Evolutionary conservation across 2,329 filamentous ascomycete genomes (phyloP).

Genomic region (Cadophora malorum): DNA sequence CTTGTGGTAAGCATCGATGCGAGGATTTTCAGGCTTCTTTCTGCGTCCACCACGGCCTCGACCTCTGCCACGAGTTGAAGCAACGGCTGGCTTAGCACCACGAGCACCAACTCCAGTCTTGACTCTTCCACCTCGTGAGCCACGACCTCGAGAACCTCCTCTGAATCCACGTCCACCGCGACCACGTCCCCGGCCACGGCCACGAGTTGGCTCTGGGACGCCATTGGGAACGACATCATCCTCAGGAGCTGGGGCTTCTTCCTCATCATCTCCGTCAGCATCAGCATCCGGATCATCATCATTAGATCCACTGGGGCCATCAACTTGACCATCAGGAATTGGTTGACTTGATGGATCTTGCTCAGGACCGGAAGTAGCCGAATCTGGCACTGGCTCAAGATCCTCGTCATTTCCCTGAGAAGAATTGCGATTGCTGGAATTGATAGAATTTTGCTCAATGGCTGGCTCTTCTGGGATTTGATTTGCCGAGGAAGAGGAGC

Average conservation of each 20-base stretch:
- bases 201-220: slow-evolving; percentile 22
- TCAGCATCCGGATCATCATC: slow-evolving; percentile 15
- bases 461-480: slow-evolving; percentile 7
- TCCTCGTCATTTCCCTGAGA: slow-evolving; percentile 7
- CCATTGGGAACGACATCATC: slow-evolving; percentile 17
- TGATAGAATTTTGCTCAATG: background rate
- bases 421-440: slow-evolving; percentile 1
- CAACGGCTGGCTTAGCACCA: slow-evolving; percentile 14
- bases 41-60: slow-evolving; percentile 37
- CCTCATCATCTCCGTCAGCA: slow-evolving; percentile 8
- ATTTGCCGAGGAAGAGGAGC: slow-evolving; percentile 16
- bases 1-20: slow-evolving; percentile 42
- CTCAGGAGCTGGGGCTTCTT: slow-evolving; percentile 8
- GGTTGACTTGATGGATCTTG: slow-evolving; percentile 17
- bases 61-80: slow-evolving; percentile 30
- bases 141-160: slow-evolving; percentile 30
- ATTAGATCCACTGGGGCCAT: slow-evolving; percentile 27
- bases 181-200: slow-evolving; percentile 38
- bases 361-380: slow-evolving; percentile 21
- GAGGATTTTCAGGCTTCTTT: slow-evolving; percentile 40
- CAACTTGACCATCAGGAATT: slow-evolving; percentile 26
- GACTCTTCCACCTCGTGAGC: slow-evolving; percentile 32
- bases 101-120: slow-evolving; percentile 24
- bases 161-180: slow-evolving; percentile 31
- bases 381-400: slow-evolving; percentile 4